Evolutionary conservation across 345 rosid species (phyloP).

Genomic region (Camelina neglecta): DNA sequence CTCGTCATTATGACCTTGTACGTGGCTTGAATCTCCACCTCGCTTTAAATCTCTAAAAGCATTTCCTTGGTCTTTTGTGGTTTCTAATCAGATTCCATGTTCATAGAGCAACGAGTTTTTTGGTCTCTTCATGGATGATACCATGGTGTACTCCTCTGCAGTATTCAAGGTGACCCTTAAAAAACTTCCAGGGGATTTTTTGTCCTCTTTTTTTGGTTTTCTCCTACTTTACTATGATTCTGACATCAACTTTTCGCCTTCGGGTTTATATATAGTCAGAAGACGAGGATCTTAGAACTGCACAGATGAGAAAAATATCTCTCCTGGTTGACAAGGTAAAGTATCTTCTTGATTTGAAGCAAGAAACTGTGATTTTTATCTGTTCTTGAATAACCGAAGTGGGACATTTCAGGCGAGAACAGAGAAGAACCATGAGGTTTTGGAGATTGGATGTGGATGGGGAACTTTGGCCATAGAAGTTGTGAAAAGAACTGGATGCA

Average conservation of each 20-base stretch:
- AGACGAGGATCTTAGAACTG: constrained; percentile 62
- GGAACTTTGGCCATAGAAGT: constrained; percentile 52
- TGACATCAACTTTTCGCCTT: background rate
- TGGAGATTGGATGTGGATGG: constrained; percentile 68
- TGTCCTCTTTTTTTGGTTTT: too few relatives aligned
- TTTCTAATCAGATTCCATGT: too few relatives aligned
- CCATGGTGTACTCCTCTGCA: constrained; percentile 81
- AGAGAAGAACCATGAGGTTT: constrained; percentile 60
- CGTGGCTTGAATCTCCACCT: too few relatives aligned
- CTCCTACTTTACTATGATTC: background rate
- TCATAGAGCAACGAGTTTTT: constrained; percentile 73
- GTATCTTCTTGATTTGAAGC: background rate
- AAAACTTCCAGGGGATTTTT: background rate
- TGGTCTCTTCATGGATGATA: constrained; percentile 77
- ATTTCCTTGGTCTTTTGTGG: too few relatives aligned
- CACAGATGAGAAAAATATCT: constrained; percentile 69
- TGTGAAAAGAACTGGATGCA: constrained; percentile 86
- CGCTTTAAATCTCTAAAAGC: too few relatives aligned
- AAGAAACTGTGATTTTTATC: background rate
- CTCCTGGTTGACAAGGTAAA: constrained; percentile 73
- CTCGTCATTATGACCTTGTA: constrained; percentile 87
- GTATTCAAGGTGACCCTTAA: constrained; percentile 63
- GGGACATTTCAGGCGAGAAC: constrained; percentile 55
- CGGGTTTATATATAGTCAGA: constrained; percentile 7
- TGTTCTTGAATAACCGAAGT: background rate